Conservation (phyloP, 1,284 basidiomycete species). For the Boletus semigastroideus region DNA sequence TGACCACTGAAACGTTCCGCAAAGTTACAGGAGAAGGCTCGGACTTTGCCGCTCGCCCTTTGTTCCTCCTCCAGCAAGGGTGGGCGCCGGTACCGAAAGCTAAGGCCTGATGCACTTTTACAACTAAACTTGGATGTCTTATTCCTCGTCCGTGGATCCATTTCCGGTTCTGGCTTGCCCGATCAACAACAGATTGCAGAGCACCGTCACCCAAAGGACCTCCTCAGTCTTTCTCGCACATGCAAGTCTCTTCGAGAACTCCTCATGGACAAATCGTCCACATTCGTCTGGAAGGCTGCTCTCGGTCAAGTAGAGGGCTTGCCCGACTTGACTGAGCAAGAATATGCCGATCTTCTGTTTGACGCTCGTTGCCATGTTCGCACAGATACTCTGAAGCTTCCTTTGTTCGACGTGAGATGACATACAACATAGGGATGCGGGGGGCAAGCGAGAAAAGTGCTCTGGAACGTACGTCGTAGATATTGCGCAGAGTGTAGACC, state of each 20-base stretch:
- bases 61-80: too few relatives aligned
- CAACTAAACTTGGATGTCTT: background rate
- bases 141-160: slow-evolving; percentile 10
- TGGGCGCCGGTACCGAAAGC: too few relatives aligned
- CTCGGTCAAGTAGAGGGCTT: background rate
- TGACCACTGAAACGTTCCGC: background rate
- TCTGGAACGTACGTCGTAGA: background rate
- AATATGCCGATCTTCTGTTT: background rate
- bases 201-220: slow-evolving; percentile 18
- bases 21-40: background rate
- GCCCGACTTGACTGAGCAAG: background rate
- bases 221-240: slow-evolving; percentile 22
- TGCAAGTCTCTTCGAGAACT: slow-evolving; percentile 17
- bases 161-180: background rate
- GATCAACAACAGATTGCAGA: slow-evolving; percentile 13
- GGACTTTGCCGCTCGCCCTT: background rate
- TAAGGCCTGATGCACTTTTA: background rate
- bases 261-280: slow-evolving; percentile 17
- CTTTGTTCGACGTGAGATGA: background rate
- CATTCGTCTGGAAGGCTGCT: background rate
- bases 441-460: background rate
- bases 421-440: background rate
- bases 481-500: background rate
- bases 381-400: background rate
- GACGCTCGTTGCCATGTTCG: slow-evolving; percentile 13